Percentiles rank a stretch among this genome's conserved stretches.
These are phyloP conservation scores for Ophiocordyceps unilateralis DNA, from an alignment of 2,329 filamentous ascomycete species.

Conservation along the genomic window DNA sequence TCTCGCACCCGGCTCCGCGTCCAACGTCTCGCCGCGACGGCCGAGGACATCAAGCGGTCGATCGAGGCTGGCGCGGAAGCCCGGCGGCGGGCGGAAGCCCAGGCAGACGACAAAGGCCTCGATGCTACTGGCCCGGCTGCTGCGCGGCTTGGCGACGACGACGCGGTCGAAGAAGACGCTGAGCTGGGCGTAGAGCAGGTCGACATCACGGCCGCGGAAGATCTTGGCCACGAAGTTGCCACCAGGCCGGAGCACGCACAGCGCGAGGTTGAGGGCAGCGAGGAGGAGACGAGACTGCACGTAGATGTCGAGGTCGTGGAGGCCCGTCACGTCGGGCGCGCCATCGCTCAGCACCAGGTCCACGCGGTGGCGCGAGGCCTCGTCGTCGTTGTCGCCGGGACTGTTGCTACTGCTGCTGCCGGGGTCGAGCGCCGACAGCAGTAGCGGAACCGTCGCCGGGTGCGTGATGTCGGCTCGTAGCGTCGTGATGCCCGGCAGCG, in stretches of 20 bases:
- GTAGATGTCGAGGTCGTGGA: slow-evolving; percentile 97
- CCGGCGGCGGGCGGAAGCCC: slow-evolving; percentile 64
- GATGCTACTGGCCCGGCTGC: slow-evolving; percentile 86
- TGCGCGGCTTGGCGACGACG: slow-evolving; percentile 81
- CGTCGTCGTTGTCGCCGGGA: slow-evolving; percentile 13
- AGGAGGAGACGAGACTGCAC: slow-evolving; percentile 92
- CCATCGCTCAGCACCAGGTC: slow-evolving; percentile 92
- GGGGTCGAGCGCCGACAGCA: slow-evolving; percentile 71
- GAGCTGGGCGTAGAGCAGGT: slow-evolving; percentile 83
- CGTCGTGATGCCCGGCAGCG: slow-evolving; percentile 79
- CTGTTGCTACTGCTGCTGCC: slow-evolving; percentile 25
- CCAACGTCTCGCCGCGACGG: slow-evolving; percentile 17
- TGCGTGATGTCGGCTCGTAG: slow-evolving; percentile 95
- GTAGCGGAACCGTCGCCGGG: slow-evolving; percentile 78
- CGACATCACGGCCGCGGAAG: slow-evolving; percentile 88
- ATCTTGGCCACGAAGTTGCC: slow-evolving; percentile 98
- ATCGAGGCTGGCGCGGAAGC: slow-evolving; percentile 60
- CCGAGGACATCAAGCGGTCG: slow-evolving; percentile 51
- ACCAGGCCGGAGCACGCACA: slow-evolving; percentile 81
- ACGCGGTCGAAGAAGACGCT: slow-evolving; percentile 78
- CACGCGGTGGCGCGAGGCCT: slow-evolving; percentile 53
- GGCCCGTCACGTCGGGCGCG: slow-evolving; percentile 86
- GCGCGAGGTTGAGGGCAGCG: slow-evolving; percentile 79
- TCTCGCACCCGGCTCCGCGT: slow-evolving; percentile 32
- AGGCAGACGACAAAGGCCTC: slow-evolving; percentile 95